Base-by-base conservation (phyloP, 202 grass and related monocot genomes). In the Carex sylvatica region DNA sequence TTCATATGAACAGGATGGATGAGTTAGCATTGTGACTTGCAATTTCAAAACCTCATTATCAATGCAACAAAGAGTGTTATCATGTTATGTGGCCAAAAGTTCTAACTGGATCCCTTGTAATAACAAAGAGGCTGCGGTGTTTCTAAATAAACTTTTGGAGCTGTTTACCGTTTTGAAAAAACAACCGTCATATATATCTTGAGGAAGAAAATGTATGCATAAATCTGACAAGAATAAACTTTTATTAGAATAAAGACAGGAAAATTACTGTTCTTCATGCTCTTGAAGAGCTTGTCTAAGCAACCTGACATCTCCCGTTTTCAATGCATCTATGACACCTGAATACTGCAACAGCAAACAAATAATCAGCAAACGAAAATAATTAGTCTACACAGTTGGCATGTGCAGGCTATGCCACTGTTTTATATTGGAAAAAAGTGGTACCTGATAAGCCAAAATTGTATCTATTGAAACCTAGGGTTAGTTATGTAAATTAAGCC, bases 281-380 rank as follows among this genome's bases (percentile, higher is more conserved):
- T 85, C 91, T 82, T 81, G 88, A 51, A 99, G 85, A 69, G 96
- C 93, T 75, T 87, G 87, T 70, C 93, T 92, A 7, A 96, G 86
- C 58, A 99, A 86, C 87, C 91, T 95, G 11, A 99, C 85, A 88
- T 99, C 96, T 66, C 96, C 93, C 69, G 81, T 96, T 83, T 85
- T 93, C 28, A 99, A 78, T 70, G 93, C 87, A 62, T 86, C 90
- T 78, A 96, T 86, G 82, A 96, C 82, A 82, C 92, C 92, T 87
- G 83, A 85, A 84, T 99, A 99, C 96, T 99, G 84, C 55, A 80
- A 88, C 83, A 88, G 88, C 31, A 79, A 80, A 65, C 31, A 77
- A 83, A 82, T 40, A 49, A 82, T 66, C 61, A 78, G 59, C 35
- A 78, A 62, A 75, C 61, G 35, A 72, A 63, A 81, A 54, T 49